Evolutionary conservation across 2,329 filamentous ascomycete genomes (phyloP).

Genomic region (Sarocladiaceae sp.): DNA sequence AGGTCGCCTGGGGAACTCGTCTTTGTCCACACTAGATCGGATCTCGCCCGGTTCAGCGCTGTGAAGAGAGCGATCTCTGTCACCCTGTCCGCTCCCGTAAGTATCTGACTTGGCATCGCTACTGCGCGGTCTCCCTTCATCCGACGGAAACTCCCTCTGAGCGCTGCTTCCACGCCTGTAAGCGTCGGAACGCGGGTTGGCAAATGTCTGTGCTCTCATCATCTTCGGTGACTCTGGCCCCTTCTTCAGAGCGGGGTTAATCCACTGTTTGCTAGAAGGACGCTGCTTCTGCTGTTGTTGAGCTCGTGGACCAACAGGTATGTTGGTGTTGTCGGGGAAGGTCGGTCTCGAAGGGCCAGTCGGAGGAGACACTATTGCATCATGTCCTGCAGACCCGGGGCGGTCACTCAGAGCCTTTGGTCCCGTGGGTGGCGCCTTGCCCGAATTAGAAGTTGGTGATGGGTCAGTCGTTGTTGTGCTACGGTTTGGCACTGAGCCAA

Average conservation of each 20-base stretch:
- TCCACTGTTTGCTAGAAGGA: constrained; percentile 57
- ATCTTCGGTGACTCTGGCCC: constrained; percentile 48
- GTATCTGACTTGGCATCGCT: constrained; percentile 47
- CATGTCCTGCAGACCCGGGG: constrained; percentile 37
- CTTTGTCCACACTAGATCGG: constrained; percentile 34
- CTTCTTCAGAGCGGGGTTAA: constrained; percentile 50
- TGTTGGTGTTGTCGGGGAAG: constrained; percentile 39
- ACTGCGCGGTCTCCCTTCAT: constrained; percentile 45
- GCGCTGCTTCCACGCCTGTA: constrained; percentile 30
- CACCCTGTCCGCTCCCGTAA: constrained; percentile 24
- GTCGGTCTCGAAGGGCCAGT: constrained; percentile 36
- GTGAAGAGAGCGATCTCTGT: constrained; percentile 32
- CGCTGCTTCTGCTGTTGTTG: constrained; percentile 43
- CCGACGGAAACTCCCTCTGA: constrained; percentile 33
- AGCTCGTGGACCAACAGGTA: constrained; percentile 50
- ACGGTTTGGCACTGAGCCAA: constrained; percentile 50
- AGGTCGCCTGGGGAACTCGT: constrained; percentile 25
- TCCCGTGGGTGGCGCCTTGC: constrained; percentile 50
- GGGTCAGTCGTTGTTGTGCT: constrained; percentile 26
- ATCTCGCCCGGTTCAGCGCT: constrained; percentile 46
- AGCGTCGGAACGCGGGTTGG: constrained; percentile 34
- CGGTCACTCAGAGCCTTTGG: constrained; percentile 50
- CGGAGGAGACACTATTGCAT: constrained; percentile 7
- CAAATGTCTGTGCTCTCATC: constrained; percentile 46
- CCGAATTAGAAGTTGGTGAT: constrained; percentile 24